Evolutionary conservation across 1,284 basidiomycete genomes (phyloP).

Genomic region (Marasmius tenuissimus): DNA sequence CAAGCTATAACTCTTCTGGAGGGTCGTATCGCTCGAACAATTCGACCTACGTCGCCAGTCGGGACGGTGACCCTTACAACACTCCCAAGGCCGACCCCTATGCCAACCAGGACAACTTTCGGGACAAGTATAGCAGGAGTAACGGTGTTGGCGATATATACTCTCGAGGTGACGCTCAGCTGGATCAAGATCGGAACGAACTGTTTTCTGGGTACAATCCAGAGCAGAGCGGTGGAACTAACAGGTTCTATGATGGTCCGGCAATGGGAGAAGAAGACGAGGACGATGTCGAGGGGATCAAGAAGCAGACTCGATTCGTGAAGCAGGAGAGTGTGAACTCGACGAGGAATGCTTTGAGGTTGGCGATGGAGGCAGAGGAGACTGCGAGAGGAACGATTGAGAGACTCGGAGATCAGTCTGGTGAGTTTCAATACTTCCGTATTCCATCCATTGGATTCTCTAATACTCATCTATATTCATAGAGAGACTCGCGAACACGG

Average conservation of each 20-base stretch:
- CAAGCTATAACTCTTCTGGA: conserved; percentile 32
- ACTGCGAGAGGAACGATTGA: conserved; percentile 86
- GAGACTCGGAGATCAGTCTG: conserved; percentile 95
- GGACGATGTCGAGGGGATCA: conserved; percentile 96
- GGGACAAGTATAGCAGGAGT: conserved; percentile 50
- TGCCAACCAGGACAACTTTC: conserved; percentile 24
- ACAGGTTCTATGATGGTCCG: conserved; percentile 68
- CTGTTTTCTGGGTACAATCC: conserved; percentile 74
- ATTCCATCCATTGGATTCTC: not conserved
- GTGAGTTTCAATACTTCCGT: conserved; percentile 44
- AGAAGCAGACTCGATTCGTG: conserved; percentile 85
- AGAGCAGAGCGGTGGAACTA: conserved; percentile 48
- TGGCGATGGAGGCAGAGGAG: conserved; percentile 96
- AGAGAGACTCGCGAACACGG: conserved; percentile 94
- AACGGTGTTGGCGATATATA: conserved; percentile 64
- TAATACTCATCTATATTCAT: conserved; percentile 1
- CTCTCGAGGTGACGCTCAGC: conserved; percentile 48
- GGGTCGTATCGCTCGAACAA: conserved; percentile 54
- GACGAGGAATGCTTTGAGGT: conserved; percentile 89
- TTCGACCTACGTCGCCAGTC: conserved; percentile 63
- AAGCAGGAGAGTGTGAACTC: conserved; percentile 95
- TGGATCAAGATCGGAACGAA: conserved; percentile 72
- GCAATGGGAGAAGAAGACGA: conserved; percentile 82
- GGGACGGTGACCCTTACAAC: conserved; percentile 61
- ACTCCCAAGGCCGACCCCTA: conserved; percentile 18